Base-by-base conservation (phyloP, 2,329 filamentous ascomycete species). In the Pyrenochaeta sp. region DNA sequence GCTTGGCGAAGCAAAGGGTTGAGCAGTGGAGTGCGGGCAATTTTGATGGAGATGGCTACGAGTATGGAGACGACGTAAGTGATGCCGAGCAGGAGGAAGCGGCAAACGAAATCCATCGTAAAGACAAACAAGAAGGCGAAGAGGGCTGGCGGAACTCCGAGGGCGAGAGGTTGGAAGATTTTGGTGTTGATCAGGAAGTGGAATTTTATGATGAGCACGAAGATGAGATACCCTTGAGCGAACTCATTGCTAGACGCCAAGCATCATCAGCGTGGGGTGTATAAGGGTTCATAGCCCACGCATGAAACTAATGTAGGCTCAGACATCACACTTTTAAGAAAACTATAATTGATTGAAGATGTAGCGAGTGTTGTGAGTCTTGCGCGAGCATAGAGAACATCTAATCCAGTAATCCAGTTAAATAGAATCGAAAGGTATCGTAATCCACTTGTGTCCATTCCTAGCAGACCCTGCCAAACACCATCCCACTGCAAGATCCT, bases 161-260 rank as follows among this genome's bases (percentile, higher is more conserved):
- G 46, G 91, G 90, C 1, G 90, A 94, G 68, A 80, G 86, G 30
- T 75, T 95, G 44, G 81, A 84, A 36, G 91, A 95, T 66, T 95
- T 88, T 67, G 91, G 91, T 1, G 90, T 95, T 0, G 91, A 94
- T 63, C 89, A 92, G 66, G 89, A 90, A 12, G 84, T 83, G 0
- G 88, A 92, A 57, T 87, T 87, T 41, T 85, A 86, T 23, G 85
- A 87, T 56, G 81, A 83, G 49, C 85, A 87, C 58, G 81, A 83
- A 32, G 86, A 88, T 39, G 87, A 92, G 63, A 77, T 94, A 12
- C 90, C 90, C 0, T 75, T 94, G 35, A 86, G 84, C 3, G 87
- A 91, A 68, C 65, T 94, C 12, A 75, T 92, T 39, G 67, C 66
- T 20, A 55, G 67, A 17, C 64, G 63, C 41, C 61, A 52, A 40